phyloP scores from a whole-genome alignment of 176 grass and related monocot genomes.

The Neostapfia colusana region DNA sequence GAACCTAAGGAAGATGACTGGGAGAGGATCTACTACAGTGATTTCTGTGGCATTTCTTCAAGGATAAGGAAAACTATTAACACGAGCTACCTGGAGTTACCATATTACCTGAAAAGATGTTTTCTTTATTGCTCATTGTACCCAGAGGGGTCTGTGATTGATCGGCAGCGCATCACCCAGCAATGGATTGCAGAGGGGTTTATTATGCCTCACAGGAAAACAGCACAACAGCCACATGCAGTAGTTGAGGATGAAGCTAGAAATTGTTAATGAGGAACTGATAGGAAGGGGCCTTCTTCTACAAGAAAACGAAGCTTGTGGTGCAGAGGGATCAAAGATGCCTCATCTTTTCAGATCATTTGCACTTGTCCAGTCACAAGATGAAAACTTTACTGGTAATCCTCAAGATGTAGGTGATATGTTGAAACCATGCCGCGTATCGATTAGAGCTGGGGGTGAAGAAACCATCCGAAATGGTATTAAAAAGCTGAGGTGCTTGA shows the following conservation, averaged over 20 bases:
- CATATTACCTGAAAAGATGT: slow-evolving; percentile 55
- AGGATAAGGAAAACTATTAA: slow-evolving; percentile 45
- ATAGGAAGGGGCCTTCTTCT: slow-evolving; percentile 45
- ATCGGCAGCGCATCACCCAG: slow-evolving; percentile 28
- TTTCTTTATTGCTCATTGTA: slow-evolving; percentile 62
- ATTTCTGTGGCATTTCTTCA: slow-evolving; percentile 39
- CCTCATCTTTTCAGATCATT: slow-evolving; percentile 59
- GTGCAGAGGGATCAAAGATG: slow-evolving; percentile 37
- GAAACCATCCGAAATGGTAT: slow-evolving; percentile 10
- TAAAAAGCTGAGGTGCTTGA: slow-evolving; percentile 37
- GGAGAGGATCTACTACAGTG: slow-evolving; percentile 31
- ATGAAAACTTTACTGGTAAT: slow-evolving; percentile 38
- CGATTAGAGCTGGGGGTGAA: slow-evolving; percentile 27
- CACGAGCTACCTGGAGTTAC: slow-evolving; percentile 52
- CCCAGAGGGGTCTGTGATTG: slow-evolving; percentile 47
- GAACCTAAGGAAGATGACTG: slow-evolving; percentile 38
- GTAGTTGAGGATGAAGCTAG: slow-evolving; percentile 42
- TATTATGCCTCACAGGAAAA: slow-evolving; percentile 17
- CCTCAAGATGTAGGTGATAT: slow-evolving; percentile 37
- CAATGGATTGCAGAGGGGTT: slow-evolving; percentile 64
- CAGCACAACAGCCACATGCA: neutral
- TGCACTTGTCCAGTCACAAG: slow-evolving; percentile 49
- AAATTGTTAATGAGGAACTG: slow-evolving; percentile 53
- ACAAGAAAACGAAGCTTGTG: slow-evolving; percentile 23
- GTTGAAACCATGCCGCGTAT: slow-evolving; percentile 34